Percentiles rank a stretch among this genome's conserved stretches.
Conservation (phyloP, 1,284 basidiomycete genomes). For the Phylloboletellus chloephorus region DNA sequence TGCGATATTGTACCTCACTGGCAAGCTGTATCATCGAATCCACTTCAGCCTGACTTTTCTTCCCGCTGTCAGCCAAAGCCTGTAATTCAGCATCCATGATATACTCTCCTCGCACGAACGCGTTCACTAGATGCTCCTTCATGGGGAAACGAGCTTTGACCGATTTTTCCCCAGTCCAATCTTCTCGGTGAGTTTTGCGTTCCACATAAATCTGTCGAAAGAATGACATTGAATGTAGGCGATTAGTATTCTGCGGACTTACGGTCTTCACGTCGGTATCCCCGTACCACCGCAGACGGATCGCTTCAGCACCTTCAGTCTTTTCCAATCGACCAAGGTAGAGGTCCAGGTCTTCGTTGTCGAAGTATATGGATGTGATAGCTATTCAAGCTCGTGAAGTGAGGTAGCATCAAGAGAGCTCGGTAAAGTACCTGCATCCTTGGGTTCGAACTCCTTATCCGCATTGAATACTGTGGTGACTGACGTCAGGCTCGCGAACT, state of each 20-base stretch:
- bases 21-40: conserved; percentile 96
- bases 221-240: neutral
- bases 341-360: conserved; percentile 95
- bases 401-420: neutral
- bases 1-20: conserved; percentile 91
- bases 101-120: conserved; percentile 85
- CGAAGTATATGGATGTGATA: conserved; percentile 87
- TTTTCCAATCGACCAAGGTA: conserved; percentile 97
- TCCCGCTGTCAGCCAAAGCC: conserved; percentile 83
- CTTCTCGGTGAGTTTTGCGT: conserved; percentile 97
- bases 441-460: conserved; percentile 88
- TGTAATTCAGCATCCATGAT: conserved; percentile 95
- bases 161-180: conserved; percentile 99
- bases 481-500: conserved; percentile 9
- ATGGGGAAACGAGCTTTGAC: conserved; percentile 98
- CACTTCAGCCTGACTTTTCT: conserved; percentile 91
- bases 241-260: conserved; percentile 20
- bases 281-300: conserved; percentile 98
- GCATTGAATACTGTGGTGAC: conserved; percentile 78
- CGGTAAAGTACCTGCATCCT: conserved; percentile 68
- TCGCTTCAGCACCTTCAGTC: conserved; percentile 96
- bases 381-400: conserved; percentile 38
- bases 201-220: conserved; percentile 85
- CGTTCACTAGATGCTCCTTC: conserved; percentile 93
- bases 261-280: conserved; percentile 80